phyloP scores from a whole-genome alignment of 2,329 filamentous ascomycete species.

The Aureobasidium sp. region DNA sequence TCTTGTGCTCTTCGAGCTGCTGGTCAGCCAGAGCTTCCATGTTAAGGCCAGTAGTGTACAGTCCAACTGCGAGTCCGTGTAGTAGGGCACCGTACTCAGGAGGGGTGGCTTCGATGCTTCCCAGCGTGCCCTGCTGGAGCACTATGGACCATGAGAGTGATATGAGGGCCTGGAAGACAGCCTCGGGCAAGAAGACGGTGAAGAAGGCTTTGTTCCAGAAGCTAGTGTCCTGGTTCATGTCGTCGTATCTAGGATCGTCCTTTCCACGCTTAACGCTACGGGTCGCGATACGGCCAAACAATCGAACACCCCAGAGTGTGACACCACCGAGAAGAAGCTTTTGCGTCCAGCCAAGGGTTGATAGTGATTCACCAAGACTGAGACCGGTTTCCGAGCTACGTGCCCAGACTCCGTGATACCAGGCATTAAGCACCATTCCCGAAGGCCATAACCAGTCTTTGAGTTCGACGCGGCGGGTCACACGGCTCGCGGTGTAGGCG shows the following conservation, averaged over 20 bases:
- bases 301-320: constrained; percentile 49
- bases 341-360: constrained; percentile 45
- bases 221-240: constrained; percentile 41
- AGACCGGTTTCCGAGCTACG: constrained; percentile 40
- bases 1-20: constrained; percentile 46
- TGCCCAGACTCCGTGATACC: constrained; percentile 52
- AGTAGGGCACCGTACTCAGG: constrained; percentile 9
- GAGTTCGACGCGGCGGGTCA: constrained; percentile 48
- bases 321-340: constrained; percentile 49
- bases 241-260: constrained; percentile 50
- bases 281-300: constrained; percentile 47
- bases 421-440: constrained; percentile 46
- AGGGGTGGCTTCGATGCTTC: constrained; percentile 27
- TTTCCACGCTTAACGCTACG: constrained; percentile 43
- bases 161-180: constrained; percentile 48
- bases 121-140: constrained; percentile 27
- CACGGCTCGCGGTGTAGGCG: constrained; percentile 44
- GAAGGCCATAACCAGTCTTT: constrained; percentile 54
- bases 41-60: constrained; percentile 50
- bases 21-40: constrained; percentile 50
- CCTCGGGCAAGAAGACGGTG: constrained; percentile 50
- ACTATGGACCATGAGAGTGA: constrained; percentile 50
- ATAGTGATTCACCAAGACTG: constrained; percentile 39
- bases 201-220: constrained; percentile 53
- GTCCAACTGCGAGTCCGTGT: constrained; percentile 32